These are phyloP conservation scores for Setomelanomma holmii DNA, from an alignment of 2,329 filamentous ascomycete genomes.

Conservation along the genomic window DNA sequence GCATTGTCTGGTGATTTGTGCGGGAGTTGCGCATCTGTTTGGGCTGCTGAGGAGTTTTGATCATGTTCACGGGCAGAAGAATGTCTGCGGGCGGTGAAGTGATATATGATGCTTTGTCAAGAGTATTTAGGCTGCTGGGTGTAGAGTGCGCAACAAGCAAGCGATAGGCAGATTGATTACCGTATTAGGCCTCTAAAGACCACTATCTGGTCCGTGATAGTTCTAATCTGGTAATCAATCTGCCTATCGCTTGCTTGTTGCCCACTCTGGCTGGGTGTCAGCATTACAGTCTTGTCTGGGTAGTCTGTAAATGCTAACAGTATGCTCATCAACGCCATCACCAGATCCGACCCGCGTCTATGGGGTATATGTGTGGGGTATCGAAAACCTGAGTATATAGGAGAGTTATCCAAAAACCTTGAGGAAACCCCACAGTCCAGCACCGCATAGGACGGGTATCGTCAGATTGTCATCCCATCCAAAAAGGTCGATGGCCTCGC, in stretches of 20 bases:
- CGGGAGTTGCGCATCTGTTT: slow-evolving; percentile 42
- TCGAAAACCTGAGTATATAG: not conserved
- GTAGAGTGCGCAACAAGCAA: not conserved
- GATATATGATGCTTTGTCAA: not conserved
- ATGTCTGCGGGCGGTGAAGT: slow-evolving; percentile 11
- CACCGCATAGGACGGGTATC: slow-evolving; percentile 88
- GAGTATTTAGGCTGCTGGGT: too few relatives aligned
- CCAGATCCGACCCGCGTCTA: not conserved
- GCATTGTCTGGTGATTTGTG: slow-evolving; percentile 56
- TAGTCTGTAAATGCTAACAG: not conserved
- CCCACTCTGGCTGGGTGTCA: too few relatives aligned
- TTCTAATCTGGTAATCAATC: too few relatives aligned
- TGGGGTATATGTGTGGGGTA: not conserved
- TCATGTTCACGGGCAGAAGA: slow-evolving; percentile 22
- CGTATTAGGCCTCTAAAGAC: too few relatives aligned
- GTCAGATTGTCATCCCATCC: slow-evolving; percentile 98
- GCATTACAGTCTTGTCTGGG: too few relatives aligned
- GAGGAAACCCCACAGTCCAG: slow-evolving; percentile 90
- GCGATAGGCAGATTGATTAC: too few relatives aligned
- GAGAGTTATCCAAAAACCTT: slow-evolving; percentile 72
- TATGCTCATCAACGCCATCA: not conserved
- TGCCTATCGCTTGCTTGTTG: too few relatives aligned
- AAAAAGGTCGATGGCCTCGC: slow-evolving; percentile 89
- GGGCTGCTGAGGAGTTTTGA: slow-evolving; percentile 51
- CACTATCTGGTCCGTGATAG: too few relatives aligned